Evolutionary conservation across 768 basidiomycete species (phyloP), one percentile per base, ranked within the genome.

Genomic region (Collybia nuda): DNA sequence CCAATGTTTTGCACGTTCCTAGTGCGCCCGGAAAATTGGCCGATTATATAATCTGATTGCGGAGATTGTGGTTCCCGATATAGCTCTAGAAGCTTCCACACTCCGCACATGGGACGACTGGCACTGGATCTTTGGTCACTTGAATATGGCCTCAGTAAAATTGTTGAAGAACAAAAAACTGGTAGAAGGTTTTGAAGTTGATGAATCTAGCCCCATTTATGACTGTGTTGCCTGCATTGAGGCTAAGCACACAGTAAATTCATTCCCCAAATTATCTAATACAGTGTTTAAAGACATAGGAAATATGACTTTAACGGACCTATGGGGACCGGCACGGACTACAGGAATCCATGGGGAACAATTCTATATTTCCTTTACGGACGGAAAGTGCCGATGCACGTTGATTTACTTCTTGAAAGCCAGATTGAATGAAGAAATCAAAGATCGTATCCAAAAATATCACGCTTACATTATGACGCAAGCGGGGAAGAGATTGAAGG

Each of bases 131-230:
- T 64, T 53, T 40, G 62, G 65, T 1, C 65, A 67, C 26, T 50
- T 67, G 40, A 52, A 58, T 1, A 59, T 65, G 36, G 32, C 24
- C 2, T 37, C 58, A 7, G 45, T 68, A 1, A 51, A 66, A 29
- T 22, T n/a, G n/a, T n/a, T 45, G 12, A 63, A 70, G 64, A 50
- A 71, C 2, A 35, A 48, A 7, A 55, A 67, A 15, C 64, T 61
- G 1, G 53, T 62, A 14, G 58, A 42, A 1, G 71, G 70, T 0
- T 52, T 76, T 12, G 55, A 58, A 6, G 56, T 74, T 2, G 59
- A 61, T 45, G 36, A 52, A 17, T 60, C 60, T 0, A 59, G 61
- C 24, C 56, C 50, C 14, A 51, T n/a, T n/a, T n/a, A 57, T n/a
- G 58, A 60, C 26, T 68, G 65, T 47, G 56, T 60, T 21, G 18